Evolutionary conservation across 768 basidiomycete genomes (phyloP).

Genomic region (Coprinellus aureogranulatus): DNA sequence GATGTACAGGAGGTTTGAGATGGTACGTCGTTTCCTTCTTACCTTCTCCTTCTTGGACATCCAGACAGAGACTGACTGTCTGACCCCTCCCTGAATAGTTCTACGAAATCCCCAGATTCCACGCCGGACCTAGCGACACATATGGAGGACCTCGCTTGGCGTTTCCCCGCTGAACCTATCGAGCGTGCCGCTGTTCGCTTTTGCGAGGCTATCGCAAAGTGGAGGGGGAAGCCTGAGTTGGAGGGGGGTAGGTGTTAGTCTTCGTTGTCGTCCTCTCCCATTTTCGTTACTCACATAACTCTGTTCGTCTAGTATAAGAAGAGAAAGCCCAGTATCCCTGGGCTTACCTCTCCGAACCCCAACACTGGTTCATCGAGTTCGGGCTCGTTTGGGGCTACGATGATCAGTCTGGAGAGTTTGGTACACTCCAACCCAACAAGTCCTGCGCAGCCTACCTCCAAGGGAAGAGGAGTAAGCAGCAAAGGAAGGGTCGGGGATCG

Average conservation of each 20-base stretch:
- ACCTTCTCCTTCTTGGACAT: background rate
- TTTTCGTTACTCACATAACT: constrained; percentile 17
- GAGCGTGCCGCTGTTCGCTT: constrained; percentile 77
- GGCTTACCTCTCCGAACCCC: constrained; percentile 14
- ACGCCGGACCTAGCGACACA: constrained; percentile 77
- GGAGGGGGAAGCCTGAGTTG: constrained; percentile 83
- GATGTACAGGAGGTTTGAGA: constrained; percentile 68
- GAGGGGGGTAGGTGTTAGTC: constrained; percentile 55
- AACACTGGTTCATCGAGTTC: constrained; percentile 27
- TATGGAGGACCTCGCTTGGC: constrained; percentile 76
- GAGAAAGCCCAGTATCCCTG: constrained; percentile 24
- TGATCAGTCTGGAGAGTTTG: constrained; percentile 62
- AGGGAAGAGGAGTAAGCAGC: background rate
- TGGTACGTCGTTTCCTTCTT: constrained; percentile 45
- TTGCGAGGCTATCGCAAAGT: constrained; percentile 77
- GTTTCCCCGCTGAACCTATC: constrained; percentile 78
- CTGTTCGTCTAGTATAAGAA: constrained; percentile 55
- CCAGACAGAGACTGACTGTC: no score
- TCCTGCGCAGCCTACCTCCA: constrained; percentile 30
- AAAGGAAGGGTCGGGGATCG: background rate
- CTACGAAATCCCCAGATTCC: constrained; percentile 65
- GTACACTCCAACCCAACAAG: constrained; percentile 71
- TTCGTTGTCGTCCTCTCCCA: constrained; percentile 6
- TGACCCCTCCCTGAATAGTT: constrained; percentile 49
- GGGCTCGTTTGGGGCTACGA: constrained; percentile 7